Percentiles rank a stretch among this genome's conserved stretches.
phyloP scores from a whole-genome alignment of 1,139 yeast species.

The Dujonia santamariae region DNA sequence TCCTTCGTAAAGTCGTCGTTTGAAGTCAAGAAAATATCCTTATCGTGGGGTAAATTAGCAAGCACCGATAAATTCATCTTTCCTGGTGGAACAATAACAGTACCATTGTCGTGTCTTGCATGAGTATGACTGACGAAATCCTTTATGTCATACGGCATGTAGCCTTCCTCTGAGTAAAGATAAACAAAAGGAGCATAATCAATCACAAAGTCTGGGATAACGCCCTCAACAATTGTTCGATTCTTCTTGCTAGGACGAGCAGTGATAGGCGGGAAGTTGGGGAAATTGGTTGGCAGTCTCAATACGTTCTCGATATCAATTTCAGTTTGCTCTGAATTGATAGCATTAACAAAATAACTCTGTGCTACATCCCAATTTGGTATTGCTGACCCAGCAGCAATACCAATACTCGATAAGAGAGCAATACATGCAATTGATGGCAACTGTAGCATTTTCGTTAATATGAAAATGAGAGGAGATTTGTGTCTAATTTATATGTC shows the following conservation, averaged over 20 bases:
- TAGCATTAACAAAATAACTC: constrained; percentile 11
- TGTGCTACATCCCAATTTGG: constrained; percentile 11
- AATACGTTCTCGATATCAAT: constrained; percentile 21
- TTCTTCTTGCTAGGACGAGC: constrained; percentile 28
- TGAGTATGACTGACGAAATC: constrained; percentile 66
- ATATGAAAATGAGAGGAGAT: too few relatives aligned
- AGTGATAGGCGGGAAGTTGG: constrained; percentile 36
- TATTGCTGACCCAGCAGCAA: too few relatives aligned
- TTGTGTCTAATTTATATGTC: too few relatives aligned
- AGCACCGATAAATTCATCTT: constrained; percentile 31
- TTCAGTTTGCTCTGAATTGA: constrained; percentile 13
- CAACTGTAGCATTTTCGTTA: too few relatives aligned
- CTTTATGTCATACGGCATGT: constrained; percentile 78
- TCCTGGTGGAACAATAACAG: constrained; percentile 35
- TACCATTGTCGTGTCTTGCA: constrained; percentile 46
- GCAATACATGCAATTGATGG: too few relatives aligned
- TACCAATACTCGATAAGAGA: too few relatives aligned
- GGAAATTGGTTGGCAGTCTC: constrained; percentile 24
- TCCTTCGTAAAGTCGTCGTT: constrained; percentile 67
- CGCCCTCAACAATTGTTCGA: constrained; percentile 45
- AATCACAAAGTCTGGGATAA: constrained; percentile 71
- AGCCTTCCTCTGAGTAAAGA: constrained; percentile 83
- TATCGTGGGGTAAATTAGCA: constrained; percentile 27
- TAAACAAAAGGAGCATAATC: constrained; percentile 80
- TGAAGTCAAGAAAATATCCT: constrained; percentile 53